These are phyloP conservation scores for Coprinellus aureogranulatus DNA, from an alignment of 768 basidiomycete genomes.

Conservation along the genomic window DNA sequence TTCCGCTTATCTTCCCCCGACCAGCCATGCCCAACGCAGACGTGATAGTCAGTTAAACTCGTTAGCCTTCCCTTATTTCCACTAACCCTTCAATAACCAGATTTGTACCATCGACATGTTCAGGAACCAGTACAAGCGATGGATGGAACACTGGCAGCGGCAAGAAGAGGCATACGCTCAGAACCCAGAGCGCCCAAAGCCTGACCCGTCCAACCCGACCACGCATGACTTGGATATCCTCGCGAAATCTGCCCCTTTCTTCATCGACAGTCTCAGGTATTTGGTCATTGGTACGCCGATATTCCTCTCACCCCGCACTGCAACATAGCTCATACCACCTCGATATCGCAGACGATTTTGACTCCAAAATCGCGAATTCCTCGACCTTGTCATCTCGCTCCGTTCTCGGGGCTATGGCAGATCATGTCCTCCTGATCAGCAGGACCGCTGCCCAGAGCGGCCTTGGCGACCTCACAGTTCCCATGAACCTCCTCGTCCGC, in stretches of 20 bases:
- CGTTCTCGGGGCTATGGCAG: background rate
- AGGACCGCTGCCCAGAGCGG: constrained; percentile 5
- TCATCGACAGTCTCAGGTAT: background rate
- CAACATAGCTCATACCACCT: too few species aligned
- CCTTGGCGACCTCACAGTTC: too few species aligned
- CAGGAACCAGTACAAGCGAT: background rate
- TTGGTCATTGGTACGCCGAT: background rate
- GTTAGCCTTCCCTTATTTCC: too few species aligned
- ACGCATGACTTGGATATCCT: background rate
- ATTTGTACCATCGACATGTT: background rate
- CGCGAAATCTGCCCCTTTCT: background rate
- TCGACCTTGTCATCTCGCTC: background rate
- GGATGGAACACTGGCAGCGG: background rate
- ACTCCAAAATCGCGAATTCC: background rate
- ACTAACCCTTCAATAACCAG: too few species aligned
- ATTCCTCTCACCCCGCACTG: too few species aligned
- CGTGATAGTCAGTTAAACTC: background rate
- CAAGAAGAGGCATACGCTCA: background rate
- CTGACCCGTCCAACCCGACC: background rate
- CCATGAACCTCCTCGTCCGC: too few species aligned
- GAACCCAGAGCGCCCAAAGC: background rate
- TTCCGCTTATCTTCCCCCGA: too few species aligned
- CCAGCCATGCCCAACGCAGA: too few species aligned
- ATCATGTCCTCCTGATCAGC: background rate
- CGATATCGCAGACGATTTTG: constrained; percentile 7